These are phyloP conservation scores for Mercurialis annua DNA, from an alignment of 345 rosid genomes.

Conservation along the genomic window DNA sequence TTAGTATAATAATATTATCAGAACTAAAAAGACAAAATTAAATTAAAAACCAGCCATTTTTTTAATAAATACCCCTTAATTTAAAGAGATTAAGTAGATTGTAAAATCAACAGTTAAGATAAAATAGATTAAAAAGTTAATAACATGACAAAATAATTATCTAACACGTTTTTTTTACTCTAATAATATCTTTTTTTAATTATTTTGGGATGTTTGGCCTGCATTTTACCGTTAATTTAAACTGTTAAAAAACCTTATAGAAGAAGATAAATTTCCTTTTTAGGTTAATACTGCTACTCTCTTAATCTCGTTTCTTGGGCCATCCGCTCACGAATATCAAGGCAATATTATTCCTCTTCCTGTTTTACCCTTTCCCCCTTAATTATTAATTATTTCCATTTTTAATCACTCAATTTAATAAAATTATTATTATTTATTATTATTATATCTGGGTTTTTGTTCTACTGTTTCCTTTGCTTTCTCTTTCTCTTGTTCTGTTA, in stretches of 20 bases:
- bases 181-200: too few relatives aligned
- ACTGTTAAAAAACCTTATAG: neutral
- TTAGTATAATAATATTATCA: too few relatives aligned
- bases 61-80: too few relatives aligned
- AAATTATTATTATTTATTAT: neutral
- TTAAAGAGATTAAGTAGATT: too few relatives aligned
- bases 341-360: slow-evolving; percentile 29
- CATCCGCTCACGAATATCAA: slow-evolving; percentile 49
- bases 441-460: slow-evolving; percentile 10
- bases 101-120: too few relatives aligned
- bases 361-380: slow-evolving; percentile 34
- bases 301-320: slow-evolving; percentile 51
- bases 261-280: neutral
- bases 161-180: too few relatives aligned
- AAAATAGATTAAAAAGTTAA: too few relatives aligned
- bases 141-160: too few relatives aligned
- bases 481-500: slow-evolving; percentile 10
- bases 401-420: neutral
- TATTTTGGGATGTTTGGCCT: too few relatives aligned
- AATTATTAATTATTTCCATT: neutral
- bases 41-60: too few relatives aligned
- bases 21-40: too few relatives aligned
- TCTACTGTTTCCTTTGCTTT: slow-evolving; percentile 29
- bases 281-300: slow-evolving; percentile 9
- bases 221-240: neutral